Evolutionary conservation across 371 early-diverging fungal genomes (phyloP), one percentile per base, ranked within the genome.

Genomic region (Blakeslea trispora): DNA sequence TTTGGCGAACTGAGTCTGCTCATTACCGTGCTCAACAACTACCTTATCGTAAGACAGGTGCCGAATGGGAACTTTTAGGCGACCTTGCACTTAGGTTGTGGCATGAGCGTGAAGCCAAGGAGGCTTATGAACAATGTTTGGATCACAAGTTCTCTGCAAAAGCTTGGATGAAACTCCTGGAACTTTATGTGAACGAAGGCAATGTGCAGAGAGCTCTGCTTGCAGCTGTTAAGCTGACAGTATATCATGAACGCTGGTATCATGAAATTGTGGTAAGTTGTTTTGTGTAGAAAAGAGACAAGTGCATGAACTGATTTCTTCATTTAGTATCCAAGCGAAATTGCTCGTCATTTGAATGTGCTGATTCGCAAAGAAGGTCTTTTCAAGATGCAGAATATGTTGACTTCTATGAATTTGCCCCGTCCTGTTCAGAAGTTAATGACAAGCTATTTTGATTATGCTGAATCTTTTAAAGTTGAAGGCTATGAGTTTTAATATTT

Each of bases 1-100:
- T 86, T 60, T 91, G 90, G 88, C 70, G 87, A 52, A 80, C 91
- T 11, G 88, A 89, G 53, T 79, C 86, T 53, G 63, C 81, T 18
- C 83, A 79, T 49, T 74, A 83, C 31, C 84, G 84, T 19, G 83
- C 84, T 6, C 86, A 89, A 55, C 85, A 88, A 32, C 71, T 89
- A 61, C 72, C 89, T 32, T 91, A 91, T 68, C 87, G 92, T 34
- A 93, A 92, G 74, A 91, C 95, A 23, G 92, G 90, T 46, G 86
- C 92, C 11, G 97, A 96, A 68, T 97, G 97, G 97, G 97, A 96
- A 69, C 81, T 92, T 19, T 85, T 94, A 44, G 98, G 97, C 28
- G 95, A 96, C 57, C 78, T 97, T 39, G 90, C 92, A 4, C 74
- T 84, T 35, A 79, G 98, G 42, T 72, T 97, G 31, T 87, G 89